phyloP scores from a whole-genome alignment of 208 protist species.

The Leishmania mexicana region DNA sequence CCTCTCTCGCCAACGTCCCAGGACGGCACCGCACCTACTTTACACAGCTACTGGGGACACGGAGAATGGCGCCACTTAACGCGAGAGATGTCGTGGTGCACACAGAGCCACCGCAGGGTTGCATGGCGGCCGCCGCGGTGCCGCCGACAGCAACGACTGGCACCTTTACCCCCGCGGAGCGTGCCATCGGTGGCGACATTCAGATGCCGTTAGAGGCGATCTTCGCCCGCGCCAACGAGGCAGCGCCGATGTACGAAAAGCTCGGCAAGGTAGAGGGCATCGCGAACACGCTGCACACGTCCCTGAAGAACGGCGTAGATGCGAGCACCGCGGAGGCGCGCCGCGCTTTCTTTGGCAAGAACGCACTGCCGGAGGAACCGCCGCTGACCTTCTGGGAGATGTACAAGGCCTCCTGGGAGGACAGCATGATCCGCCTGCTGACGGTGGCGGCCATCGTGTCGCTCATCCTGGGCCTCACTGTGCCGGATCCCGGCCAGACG shows the following conservation, averaged over 20 bases:
- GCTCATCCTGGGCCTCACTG: constrained; percentile 76
- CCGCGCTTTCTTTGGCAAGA: constrained; percentile 48
- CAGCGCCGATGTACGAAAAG: constrained; percentile 52
- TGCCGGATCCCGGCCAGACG: constrained; percentile 63
- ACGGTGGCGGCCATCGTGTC: constrained; percentile 65
- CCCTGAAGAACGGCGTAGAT: constrained; percentile 36
- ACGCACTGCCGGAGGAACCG: constrained; percentile 68
- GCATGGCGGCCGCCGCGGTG: constrained; percentile 32
- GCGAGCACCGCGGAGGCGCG: constrained; percentile 14
- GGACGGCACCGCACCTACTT: no score
- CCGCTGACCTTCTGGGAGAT: constrained; percentile 83
- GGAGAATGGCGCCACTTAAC: neutral
- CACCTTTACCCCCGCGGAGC: constrained; percentile 41
- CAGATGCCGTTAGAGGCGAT: constrained; percentile 57
- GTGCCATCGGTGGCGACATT: constrained; percentile 22
- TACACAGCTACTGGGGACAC: neutral
- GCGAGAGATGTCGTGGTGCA: constrained; percentile 10
- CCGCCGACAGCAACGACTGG: constrained; percentile 21
- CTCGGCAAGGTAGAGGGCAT: constrained; percentile 64
- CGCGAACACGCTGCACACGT: constrained; percentile 35
- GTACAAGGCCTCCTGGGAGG: constrained; percentile 74
- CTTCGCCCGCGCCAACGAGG: constrained; percentile 61
- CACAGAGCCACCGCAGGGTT: constrained; percentile 27
- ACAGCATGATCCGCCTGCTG: constrained; percentile 84
- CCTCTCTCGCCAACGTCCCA: neutral